phyloP scores from a whole-genome alignment of 805 yeast species.

The Suhomyces faveliae region DNA sequence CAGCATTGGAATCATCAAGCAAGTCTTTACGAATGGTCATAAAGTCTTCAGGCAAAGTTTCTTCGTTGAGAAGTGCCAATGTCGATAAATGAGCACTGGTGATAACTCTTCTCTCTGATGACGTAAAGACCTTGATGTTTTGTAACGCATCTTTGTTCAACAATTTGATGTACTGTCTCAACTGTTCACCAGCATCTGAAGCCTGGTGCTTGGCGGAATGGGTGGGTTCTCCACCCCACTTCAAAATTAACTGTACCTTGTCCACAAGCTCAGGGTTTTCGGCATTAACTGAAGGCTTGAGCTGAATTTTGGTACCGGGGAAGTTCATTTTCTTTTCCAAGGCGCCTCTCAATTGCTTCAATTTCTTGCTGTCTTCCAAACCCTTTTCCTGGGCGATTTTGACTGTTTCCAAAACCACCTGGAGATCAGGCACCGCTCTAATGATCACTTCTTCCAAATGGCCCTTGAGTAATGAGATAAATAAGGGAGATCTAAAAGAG shows the following conservation, averaged over 20 bases:
- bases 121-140: slow-evolving; percentile 82
- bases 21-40: slow-evolving; percentile 84
- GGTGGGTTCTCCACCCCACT: slow-evolving; percentile 99
- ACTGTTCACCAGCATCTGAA: slow-evolving; percentile 90
- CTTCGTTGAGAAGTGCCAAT: slow-evolving; percentile 61
- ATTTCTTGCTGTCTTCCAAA: slow-evolving; percentile 77
- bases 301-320: slow-evolving; percentile 95
- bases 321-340: slow-evolving; percentile 83
- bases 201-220: slow-evolving; percentile 96
- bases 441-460: slow-evolving; percentile 95
- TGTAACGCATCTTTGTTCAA: slow-evolving; percentile 81
- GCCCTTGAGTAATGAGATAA: slow-evolving; percentile 84
- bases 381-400: slow-evolving; percentile 74
- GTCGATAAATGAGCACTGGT: slow-evolving; percentile 90
- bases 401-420: slow-evolving; percentile 82
- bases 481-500: slow-evolving; percentile 84
- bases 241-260: slow-evolving; percentile 90
- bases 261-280: slow-evolving; percentile 70
- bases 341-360: slow-evolving; percentile 74
- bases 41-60: slow-evolving; percentile 66
- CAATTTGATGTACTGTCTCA: slow-evolving; percentile 86
- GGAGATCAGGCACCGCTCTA: slow-evolving; percentile 81
- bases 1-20: slow-evolving; percentile 95
- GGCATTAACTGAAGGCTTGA: slow-evolving; percentile 77
- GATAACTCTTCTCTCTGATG: slow-evolving; percentile 92